Base-by-base conservation (phyloP, 129 eudicot species). In the Flaveria brownii region DNA sequence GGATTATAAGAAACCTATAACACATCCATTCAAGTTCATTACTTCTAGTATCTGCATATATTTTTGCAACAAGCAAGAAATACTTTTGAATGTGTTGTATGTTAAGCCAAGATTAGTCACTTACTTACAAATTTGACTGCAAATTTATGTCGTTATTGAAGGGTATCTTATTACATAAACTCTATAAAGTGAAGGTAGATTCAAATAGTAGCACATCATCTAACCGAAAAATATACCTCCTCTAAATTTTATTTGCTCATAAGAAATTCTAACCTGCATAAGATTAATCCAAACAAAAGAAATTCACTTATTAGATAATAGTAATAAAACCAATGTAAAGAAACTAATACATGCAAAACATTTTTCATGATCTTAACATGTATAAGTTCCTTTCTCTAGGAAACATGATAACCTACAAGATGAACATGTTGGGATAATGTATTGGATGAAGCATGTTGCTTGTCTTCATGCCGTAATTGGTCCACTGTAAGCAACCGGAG, bases 11-110 rank as follows among this genome's bases (percentile, higher is more conserved):
- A 26, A 26, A 26, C 30, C 30, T 26, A 26, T 26, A 2, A 26
- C 30, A 26, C 25, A 26, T 26, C 30, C 30, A 26, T 26, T 26
- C 30, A 26, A 26, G 30, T 26, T 26, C 30, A 26, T 26, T 26
- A 26, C 30, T 26, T 26, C 78, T 76, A 42, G 97, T 92, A 88
- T 94, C 97, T 49, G 98, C 98, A 82, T 94, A 94, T 60, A 91
- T 90, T 85, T 94, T 96, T 91, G 93, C 36, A 81, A 85, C 77
- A 67, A 71, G 65, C 78, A 80, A 2, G 8, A 78, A 64, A 4
- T 16, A 57, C 3, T 59, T 66, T 64, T 50, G 13, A 47, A 64
- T 23, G 1, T 16, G 84, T 25, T 76, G 45, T 22, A 33, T 67
- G 45, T 25, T 39, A 43, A n/a, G 54, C 17, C 17, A 54, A 16